These are phyloP conservation scores for Sphaerobolus stellatus DNA, from an alignment of 1,284 basidiomycete genomes.

Conservation along the genomic window DNA sequence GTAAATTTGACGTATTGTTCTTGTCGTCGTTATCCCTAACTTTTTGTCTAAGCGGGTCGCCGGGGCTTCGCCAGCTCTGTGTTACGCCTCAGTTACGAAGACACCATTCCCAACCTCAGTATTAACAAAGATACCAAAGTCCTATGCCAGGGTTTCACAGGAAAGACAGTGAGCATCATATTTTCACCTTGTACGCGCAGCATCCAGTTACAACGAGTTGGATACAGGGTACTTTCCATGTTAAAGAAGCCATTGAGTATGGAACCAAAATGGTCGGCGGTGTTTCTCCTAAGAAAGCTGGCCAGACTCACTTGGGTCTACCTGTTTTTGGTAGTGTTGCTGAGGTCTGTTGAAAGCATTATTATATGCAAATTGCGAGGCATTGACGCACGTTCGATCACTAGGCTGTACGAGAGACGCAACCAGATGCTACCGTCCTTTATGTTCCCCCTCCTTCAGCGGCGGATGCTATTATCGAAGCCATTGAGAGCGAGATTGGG, in stretches of 20 bases:
- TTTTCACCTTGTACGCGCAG: background rate
- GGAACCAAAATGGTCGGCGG: constrained; percentile 98
- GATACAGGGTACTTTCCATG: constrained; percentile 94
- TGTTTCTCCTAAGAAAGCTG: constrained; percentile 97
- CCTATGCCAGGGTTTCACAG: constrained; percentile 91
- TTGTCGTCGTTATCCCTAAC: background rate
- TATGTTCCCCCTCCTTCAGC: constrained; percentile 94
- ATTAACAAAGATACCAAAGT: constrained; percentile 96
- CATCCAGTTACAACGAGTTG: constrained; percentile 12
- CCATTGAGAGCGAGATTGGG: constrained; percentile 95
- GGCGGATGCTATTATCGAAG: constrained; percentile 95
- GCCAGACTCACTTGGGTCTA: constrained; percentile 91
- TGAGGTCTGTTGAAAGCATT: constrained; percentile 63
- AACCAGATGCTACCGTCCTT: constrained; percentile 91
- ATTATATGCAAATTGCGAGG: constrained; percentile 1
- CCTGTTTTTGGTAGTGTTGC: constrained; percentile 93
- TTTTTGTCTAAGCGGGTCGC: constrained; percentile 51
- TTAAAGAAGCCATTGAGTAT: constrained; percentile 89
- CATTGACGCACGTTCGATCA: background rate
- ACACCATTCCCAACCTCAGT: constrained; percentile 88
- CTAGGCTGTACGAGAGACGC: constrained; percentile 79
- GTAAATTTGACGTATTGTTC: background rate
- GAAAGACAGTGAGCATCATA: constrained; percentile 80
- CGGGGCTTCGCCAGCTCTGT: constrained; percentile 79
- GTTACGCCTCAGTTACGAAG: constrained; percentile 74